Base-by-base conservation (phyloP, 164 flowering plant genomes). In the Vitis amurensis region DNA sequence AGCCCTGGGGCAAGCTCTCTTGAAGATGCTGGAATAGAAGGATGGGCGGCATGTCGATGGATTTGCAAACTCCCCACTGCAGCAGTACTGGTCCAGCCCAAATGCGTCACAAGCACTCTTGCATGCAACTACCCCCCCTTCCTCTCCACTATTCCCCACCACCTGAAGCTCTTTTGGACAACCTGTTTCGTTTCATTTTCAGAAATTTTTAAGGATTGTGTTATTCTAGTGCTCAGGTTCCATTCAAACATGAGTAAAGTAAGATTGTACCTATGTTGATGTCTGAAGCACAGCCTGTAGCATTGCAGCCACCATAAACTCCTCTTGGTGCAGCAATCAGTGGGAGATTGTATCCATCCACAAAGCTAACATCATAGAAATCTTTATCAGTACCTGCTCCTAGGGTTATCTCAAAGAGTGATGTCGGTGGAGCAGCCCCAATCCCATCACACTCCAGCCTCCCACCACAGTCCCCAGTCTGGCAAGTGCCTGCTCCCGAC, bases 81-180 rank as follows among this genome's bases (percentile, higher is more conserved):
- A 94, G 77, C 98, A 94, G 70, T 87, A 91, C 72, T 89, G 86
- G 63, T 87, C 93, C n/a, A 78, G 66, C 31, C 88, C 87, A 74
- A 91, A 94, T 59, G 96, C 94, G 31, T 79, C 87, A 49, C 95
- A 93, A 2, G 97, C 97, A 63, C 97, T 93, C 79, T 72, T 91
- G 73, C 98, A 91, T 13, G 87, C 98, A 11, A 89, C 80, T 30
- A 90, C 90, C 27, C 81, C 87, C 8, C 77, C 83, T 51, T 48
- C 77, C 0, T 53, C 73, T 52, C 56, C 76, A 12, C 47, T 86
- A 2, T 76, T 80, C 3, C 83, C 86, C 68, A 81, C 79, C 29
- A 88, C 92, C 76, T 90, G 97, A 66, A 94, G 91, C 70, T 90
- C 96, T 68, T 80, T 88, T 2, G 96, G 97, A 65, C 98, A 89